Evolutionary conservation across 106 monocot species (phyloP), one percentile per base, ranked within the genome.

Genomic region (Platanthera guangdongensis): DNA sequence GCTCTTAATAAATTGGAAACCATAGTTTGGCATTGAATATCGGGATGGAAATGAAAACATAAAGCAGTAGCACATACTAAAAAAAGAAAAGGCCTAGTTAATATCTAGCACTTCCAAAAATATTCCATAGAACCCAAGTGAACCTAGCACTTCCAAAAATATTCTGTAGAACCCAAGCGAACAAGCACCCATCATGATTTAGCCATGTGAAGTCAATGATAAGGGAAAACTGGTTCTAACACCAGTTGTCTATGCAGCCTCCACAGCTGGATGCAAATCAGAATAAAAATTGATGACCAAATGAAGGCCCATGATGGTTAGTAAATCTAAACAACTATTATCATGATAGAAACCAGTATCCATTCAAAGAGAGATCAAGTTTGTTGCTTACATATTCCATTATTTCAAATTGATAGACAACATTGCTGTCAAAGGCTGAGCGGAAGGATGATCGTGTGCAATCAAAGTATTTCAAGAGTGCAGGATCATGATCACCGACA

Each of bases 391-490:
- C 97, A 83, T 94, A 89, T 94, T 97, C 97, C 97, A 97, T 97
- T 48, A 88, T 81, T 72, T 97, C 97, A 63, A 87, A 97, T 72
- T 97, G 97, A 78, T 89, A 97, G n/a, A 94, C 97, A 15, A 97
- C 97, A 70, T 97, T 89, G 70, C 64, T 83, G 55, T 97, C 97
- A 82, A 97, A 97, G 4, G 97, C 72, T 14, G 91, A 88, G 3
- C 97, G 93, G 52, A 65, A 81, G 18, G 94, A 86, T n/a, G 97
- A 86, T 6, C 97, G 80, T 0, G 93, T 97, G 80, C 86, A 97
- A 55, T 97, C 97, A 52, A 97, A 97, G 51, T 86, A 97, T 80
- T 94, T 97, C 80, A 94, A 82, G 78, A 94, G 49, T 45, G 87
- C 82, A 18, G 89, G 91, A 80, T 94, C 94, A 78, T 87, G 87